These are phyloP conservation scores for Rugonectria rugulosa DNA, from an alignment of 2,329 filamentous ascomycete species.

Conservation along the genomic window DNA sequence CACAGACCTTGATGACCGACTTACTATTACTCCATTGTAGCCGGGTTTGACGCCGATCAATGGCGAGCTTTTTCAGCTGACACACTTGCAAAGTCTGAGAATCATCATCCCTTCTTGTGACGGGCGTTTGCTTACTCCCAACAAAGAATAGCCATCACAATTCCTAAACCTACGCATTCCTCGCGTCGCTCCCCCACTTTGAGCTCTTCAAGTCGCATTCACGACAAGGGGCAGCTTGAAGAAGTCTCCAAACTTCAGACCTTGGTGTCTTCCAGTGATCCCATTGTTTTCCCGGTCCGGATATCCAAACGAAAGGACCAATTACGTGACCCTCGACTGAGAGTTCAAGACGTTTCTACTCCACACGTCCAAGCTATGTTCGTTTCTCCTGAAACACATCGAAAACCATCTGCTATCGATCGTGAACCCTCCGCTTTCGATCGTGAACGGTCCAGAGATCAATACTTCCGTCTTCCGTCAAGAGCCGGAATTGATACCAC, in stretches of 20 bases:
- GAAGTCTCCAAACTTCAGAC: no score
- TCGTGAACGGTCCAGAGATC: slow-evolving; percentile 19
- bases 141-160: not conserved
- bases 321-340: not conserved
- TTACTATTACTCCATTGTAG: not conserved
- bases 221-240: no score
- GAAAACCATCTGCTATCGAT: slow-evolving; percentile 21
- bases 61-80: not conserved
- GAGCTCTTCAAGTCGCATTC: not conserved
- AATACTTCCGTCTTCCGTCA: not conserved
- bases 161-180: not conserved
- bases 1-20: not conserved
- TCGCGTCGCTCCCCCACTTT: slow-evolving; percentile 7
- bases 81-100: slow-evolving; percentile 12
- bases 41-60: not conserved
- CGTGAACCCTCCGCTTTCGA: slow-evolving; percentile 20
- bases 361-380: slow-evolving; percentile 9
- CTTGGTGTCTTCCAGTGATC: no score
- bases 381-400: slow-evolving; percentile 20
- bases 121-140: not conserved
- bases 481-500: slow-evolving; percentile 4
- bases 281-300: no score
- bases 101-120: not conserved
- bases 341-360: not conserved
- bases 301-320: not conserved